These are phyloP conservation scores for Scheffersomyces quercinus DNA, from an alignment of 1,139 yeast genomes.

Conservation along the genomic window DNA sequence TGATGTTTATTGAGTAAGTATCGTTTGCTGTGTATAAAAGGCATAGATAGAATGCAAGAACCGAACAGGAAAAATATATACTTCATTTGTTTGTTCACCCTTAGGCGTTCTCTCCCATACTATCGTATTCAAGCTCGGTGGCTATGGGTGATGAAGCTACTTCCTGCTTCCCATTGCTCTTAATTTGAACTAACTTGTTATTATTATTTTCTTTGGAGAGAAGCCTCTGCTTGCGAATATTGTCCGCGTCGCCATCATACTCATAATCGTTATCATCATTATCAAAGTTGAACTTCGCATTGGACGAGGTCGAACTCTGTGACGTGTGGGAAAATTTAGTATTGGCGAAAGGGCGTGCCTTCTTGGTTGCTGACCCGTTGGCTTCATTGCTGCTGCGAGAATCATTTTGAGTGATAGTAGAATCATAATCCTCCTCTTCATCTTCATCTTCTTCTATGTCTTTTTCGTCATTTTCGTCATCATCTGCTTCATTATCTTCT, in stretches of 20 bases:
- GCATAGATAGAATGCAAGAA: too few species aligned
- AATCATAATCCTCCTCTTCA: slow-evolving; percentile 8
- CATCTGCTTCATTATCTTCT: slow-evolving; percentile 6
- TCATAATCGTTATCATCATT: slow-evolving; percentile 15
- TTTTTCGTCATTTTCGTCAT: slow-evolving; percentile 1
- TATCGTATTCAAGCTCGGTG: slow-evolving; percentile 8
- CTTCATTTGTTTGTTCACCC: neutral
- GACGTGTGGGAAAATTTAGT: neutral
- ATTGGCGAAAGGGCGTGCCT: slow-evolving; percentile 9
- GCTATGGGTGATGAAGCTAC: slow-evolving; percentile 22
- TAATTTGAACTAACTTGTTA: slow-evolving; percentile 26
- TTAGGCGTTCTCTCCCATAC: neutral
- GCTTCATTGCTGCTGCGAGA: neutral
- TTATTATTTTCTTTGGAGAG: slow-evolving; percentile 29
- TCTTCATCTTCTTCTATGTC: slow-evolving; percentile 11
- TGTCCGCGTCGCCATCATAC: slow-evolving; percentile 20
- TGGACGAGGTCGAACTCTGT: neutral
- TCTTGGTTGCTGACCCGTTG: slow-evolving; percentile 4
- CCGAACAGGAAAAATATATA: too few species aligned
- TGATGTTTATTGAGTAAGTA: too few species aligned
- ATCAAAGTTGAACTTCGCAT: slow-evolving; percentile 16
- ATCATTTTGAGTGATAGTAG: neutral
- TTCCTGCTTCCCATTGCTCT: slow-evolving; percentile 24
- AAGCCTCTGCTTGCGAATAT: slow-evolving; percentile 35
- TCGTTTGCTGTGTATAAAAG: too few species aligned